A percentile compares a stretch with the other conserved stretches of the same genome.
Evolutionary conservation across 2,329 filamentous ascomycete genomes (phyloP).

Genomic region (Dendrostoma leiphaemia): DNA sequence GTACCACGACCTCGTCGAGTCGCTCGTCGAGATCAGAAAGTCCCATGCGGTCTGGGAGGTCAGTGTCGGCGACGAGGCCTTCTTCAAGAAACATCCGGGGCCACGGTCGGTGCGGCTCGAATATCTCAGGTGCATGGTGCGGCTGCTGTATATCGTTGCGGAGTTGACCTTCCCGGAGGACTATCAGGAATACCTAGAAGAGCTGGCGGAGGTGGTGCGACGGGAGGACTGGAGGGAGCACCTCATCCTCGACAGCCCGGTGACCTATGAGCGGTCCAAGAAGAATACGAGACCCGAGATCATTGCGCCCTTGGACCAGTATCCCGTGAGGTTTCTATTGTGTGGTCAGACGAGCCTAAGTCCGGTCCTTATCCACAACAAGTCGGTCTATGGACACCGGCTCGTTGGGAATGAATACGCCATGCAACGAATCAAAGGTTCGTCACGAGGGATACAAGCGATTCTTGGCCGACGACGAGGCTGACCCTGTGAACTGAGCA

Average conservation of each 20-base stretch:
- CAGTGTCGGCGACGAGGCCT: conserved; percentile 8
- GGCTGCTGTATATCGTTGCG: conserved; percentile 7
- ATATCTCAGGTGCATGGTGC: conserved; percentile 8
- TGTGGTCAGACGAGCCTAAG: conserved; percentile 5
- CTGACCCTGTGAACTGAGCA: not conserved
- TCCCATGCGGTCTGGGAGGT: conserved; percentile 14
- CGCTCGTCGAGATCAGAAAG: conserved; percentile 8
- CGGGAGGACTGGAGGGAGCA: conserved; percentile 2
- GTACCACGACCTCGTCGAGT: conserved; percentile 2
- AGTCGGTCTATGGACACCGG: conserved; percentile 10
- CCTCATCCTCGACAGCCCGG: conserved; percentile 11
- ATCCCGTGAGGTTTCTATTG: conserved; percentile 1
- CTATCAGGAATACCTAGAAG: conserved; percentile 4
- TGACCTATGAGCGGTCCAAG: conserved; percentile 7
- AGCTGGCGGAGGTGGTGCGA: conserved; percentile 2
- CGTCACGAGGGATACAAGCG: too few species aligned
- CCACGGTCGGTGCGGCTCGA: conserved; percentile 5
- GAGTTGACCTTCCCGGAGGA: conserved; percentile 14
- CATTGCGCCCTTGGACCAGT: conserved; percentile 4
- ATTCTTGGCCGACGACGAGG: not conserved
- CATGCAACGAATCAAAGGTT: conserved; percentile 1
- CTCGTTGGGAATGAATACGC: conserved; percentile 10
- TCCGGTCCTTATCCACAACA: conserved; percentile 10
- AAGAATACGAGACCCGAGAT: conserved; percentile 3
- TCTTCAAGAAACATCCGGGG: conserved; percentile 6